phyloP scores from a whole-genome alignment of 1,284 basidiomycete genomes.

The Mycena citricolor region DNA sequence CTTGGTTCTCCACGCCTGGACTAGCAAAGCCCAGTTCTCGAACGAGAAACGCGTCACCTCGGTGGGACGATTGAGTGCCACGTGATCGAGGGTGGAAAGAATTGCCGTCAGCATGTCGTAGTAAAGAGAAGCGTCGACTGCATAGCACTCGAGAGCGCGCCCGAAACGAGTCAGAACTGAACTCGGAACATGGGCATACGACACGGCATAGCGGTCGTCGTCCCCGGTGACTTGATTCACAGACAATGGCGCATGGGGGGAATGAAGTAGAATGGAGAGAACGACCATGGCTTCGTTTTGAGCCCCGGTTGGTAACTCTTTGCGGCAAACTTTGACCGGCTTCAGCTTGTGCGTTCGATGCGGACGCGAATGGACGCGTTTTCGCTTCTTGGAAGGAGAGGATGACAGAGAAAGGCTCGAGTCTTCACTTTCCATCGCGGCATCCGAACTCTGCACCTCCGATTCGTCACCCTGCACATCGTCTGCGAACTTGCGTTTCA shows the following conservation, averaged over 20 bases:
- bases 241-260: constrained; percentile 57
- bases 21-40: constrained; percentile 61
- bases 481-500: constrained; percentile 43
- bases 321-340: constrained; percentile 18
- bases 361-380: constrained; percentile 24
- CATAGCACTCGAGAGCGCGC: constrained; percentile 66
- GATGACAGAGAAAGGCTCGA: constrained; percentile 23
- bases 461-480: constrained; percentile 39
- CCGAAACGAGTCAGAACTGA: constrained; percentile 64
- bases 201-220: constrained; percentile 19
- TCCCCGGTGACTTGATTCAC: too few species aligned
- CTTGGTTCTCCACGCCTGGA: constrained; percentile 76
- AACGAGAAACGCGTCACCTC: constrained; percentile 60
- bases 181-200: constrained; percentile 40
- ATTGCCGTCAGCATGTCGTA: constrained; percentile 70
- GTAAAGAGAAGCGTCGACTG: constrained; percentile 72
- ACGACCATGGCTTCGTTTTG: constrained; percentile 73
- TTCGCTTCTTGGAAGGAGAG: constrained; percentile 36
- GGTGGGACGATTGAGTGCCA: constrained; percentile 69
- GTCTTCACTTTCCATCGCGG: constrained; percentile 23
- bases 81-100: constrained; percentile 65
- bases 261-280: constrained; percentile 64
- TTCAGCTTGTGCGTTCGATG: constrained; percentile 25
- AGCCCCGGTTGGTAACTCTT: constrained; percentile 48
- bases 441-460: constrained; percentile 5